Percentiles rank a stretch among this genome's conserved stretches.
phyloP scores from a whole-genome alignment of 257 asterid species.

The Asclepias syriaca region DNA sequence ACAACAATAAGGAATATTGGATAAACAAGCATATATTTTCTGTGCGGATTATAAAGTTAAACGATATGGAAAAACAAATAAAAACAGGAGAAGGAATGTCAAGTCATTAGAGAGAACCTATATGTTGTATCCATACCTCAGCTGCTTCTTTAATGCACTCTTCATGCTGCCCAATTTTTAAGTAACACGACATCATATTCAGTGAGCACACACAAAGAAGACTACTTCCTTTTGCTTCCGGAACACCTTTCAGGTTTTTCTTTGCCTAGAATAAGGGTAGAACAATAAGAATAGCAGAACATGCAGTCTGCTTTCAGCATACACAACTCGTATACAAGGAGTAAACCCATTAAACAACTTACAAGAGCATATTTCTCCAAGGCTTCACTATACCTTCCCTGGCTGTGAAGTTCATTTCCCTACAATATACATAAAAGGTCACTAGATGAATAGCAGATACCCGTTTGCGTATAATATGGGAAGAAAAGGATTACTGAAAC shows the following conservation, averaged over 20 bases:
- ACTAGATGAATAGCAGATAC: slow-evolving; percentile 5
- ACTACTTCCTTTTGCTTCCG: slow-evolving; percentile 57
- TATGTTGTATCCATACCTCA: slow-evolving; percentile 53
- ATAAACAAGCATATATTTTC: neutral
- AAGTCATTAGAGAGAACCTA: neutral
- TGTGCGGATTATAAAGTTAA: neutral
- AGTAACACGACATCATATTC: slow-evolving; percentile 93
- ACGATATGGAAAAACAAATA: neutral
- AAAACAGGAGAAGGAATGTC: neutral
- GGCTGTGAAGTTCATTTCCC: slow-evolving; percentile 90
- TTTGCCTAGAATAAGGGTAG: slow-evolving; percentile 54
- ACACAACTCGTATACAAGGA: neutral
- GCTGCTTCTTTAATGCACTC: slow-evolving; percentile 84
- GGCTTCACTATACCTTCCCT: slow-evolving; percentile 67
- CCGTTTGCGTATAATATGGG: neutral
- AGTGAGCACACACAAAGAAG: slow-evolving; percentile 77
- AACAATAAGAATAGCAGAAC: slow-evolving; percentile 14
- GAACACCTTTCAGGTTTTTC: slow-evolving; percentile 66
- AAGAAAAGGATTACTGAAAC: neutral
- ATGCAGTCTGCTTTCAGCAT: neutral
- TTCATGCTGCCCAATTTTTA: slow-evolving; percentile 69
- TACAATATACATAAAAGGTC: slow-evolving; percentile 28
- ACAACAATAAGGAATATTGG: neutral
- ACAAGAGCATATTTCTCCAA: slow-evolving; percentile 78
- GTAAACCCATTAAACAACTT: slow-evolving; percentile 24